Evolutionary conservation across 2,329 filamentous ascomycete genomes (phyloP).

Genomic region (Ophiognomonia clavigignenti-juglandacearum): DNA sequence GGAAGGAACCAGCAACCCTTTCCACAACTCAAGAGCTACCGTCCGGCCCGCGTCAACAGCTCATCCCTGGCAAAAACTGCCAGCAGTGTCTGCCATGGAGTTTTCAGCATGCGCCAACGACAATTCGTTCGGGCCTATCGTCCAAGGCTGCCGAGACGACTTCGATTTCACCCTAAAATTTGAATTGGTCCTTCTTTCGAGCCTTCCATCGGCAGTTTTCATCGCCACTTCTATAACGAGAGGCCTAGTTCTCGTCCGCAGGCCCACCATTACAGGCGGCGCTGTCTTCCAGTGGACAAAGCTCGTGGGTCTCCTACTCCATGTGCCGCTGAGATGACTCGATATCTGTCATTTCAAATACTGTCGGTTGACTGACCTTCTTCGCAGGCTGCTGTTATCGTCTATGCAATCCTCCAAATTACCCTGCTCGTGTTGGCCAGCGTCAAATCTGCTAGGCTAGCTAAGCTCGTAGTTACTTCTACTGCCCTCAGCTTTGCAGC

Average conservation of each 20-base stretch:
- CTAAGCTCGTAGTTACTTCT: slow-evolving; percentile 18
- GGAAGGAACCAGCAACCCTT: not conserved
- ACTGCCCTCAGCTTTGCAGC: slow-evolving; percentile 21
- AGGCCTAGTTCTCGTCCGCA: slow-evolving; percentile 25
- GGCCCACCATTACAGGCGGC: slow-evolving; percentile 30
- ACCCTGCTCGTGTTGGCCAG: slow-evolving; percentile 26
- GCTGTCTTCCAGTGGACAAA: slow-evolving; percentile 28
- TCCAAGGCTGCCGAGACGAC: slow-evolving; percentile 28
- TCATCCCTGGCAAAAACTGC: not conserved
- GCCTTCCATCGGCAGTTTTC: slow-evolving; percentile 37
- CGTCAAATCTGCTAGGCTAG: slow-evolving; percentile 17
- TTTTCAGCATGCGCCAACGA: not conserved
- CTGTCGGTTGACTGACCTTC: not conserved
- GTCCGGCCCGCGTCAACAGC: not conserved
- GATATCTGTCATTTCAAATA: not conserved
- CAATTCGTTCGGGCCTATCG: slow-evolving; percentile 1
- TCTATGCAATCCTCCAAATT: slow-evolving; percentile 27
- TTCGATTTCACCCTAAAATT: slow-evolving; percentile 49
- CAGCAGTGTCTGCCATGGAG: slow-evolving; percentile 1
- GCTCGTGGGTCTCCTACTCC: slow-evolving; percentile 23
- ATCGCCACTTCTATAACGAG: slow-evolving; percentile 29
- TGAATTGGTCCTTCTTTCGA: slow-evolving; percentile 40
- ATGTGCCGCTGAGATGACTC: not conserved
- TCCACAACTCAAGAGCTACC: not conserved
- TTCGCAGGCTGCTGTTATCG: slow-evolving; percentile 20